Evolutionary conservation across 192 early-diverging fungal species (phyloP), one percentile per base, ranked within the genome.

Genomic region (Podila horticola): DNA sequence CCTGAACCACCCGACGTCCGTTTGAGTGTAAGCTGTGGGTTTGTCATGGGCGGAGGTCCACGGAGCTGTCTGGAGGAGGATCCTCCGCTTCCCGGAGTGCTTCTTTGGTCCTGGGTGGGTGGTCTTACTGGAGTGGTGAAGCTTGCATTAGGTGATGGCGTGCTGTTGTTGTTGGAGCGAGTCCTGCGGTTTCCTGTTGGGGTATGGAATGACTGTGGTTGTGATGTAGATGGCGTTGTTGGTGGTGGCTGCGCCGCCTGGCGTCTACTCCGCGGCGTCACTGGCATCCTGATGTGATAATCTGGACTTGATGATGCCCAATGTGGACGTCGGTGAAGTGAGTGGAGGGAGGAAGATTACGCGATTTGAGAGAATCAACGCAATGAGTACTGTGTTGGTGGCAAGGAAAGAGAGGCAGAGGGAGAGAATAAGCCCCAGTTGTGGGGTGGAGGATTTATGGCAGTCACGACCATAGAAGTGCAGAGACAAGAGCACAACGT

Each of bases 101-200:
- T 64, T 55, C 55, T 12, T 49, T 15, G 24, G 17, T 66, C 64
- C 29, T 49, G 45, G 19, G 50, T n/a, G 10, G 66, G 57, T 8
- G 38, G 58, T 34, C 74, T 51, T 28, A 67, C 65, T 28, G 74
- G 74, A 17, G 74, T 76, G 7, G 68, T 76, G 58, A 70, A 70
- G n/a, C 45, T 65, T 19, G 58, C 60, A 24, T 66, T 70, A 4
- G 74, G 74, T 12, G 74, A 76, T 8, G 38, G 33, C 9, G 62
- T 55, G 22, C 1, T 20, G 24, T 55, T 55, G 52, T 55, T 4
- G 11, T 55, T 55, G n/a, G 52, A 55, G 24, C 52, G 52, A 1
- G 17, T 10, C 22, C 52, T n/a, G 20, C 52, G 52, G 24, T 55
- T n/a, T 20, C 52, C 52, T 0, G 52, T 55, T 55, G 52, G 52